Conservation (phyloP, 1,139 yeast genomes). For the Kodamaea ohmeri region DNA sequence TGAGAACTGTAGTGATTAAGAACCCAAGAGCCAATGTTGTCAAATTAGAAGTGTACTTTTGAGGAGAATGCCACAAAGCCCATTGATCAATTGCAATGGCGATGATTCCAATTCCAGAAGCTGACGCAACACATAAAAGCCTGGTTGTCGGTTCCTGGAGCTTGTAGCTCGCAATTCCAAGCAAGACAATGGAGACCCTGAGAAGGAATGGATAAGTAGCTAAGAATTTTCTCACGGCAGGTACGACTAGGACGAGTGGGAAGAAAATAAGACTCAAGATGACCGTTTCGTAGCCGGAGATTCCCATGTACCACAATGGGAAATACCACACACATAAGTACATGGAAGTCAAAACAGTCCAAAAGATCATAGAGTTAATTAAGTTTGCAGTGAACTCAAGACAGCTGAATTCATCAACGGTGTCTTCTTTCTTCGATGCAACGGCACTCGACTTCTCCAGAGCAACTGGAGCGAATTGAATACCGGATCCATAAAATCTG, state of each 20-base stretch:
- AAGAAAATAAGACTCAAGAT: slow-evolving; percentile 53
- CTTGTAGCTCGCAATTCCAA: slow-evolving; percentile 76
- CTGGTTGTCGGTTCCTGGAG: slow-evolving; percentile 67
- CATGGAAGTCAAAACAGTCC: slow-evolving; percentile 80
- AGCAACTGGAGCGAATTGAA: slow-evolving; percentile 11
- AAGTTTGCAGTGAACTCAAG: slow-evolving; percentile 46
- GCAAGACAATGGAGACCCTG: slow-evolving; percentile 54
- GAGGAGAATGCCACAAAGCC: slow-evolving; percentile 41
- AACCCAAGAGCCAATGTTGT: slow-evolving; percentile 71
- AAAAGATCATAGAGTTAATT: slow-evolving; percentile 67
- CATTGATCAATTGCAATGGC: slow-evolving; percentile 62
- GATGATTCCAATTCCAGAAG: slow-evolving; percentile 61
- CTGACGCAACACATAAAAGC: slow-evolving; percentile 63
- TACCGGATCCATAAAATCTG: slow-evolving; percentile 25
- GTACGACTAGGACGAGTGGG: slow-evolving; percentile 55
- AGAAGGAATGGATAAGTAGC: slow-evolving; percentile 43
- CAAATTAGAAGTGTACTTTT: slow-evolving; percentile 50
- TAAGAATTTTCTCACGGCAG: slow-evolving; percentile 42
- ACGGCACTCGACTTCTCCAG: slow-evolving; percentile 3
- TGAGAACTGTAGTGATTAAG: slow-evolving; percentile 67
- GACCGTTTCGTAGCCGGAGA: slow-evolving; percentile 87
- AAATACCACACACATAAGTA: slow-evolving; percentile 92
- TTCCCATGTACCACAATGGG: slow-evolving; percentile 98
- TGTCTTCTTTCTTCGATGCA: not conserved
- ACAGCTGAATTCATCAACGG: slow-evolving; percentile 26